Base-by-base conservation (phyloP, 257 asterid species). In the Nyctanthes arbortristis region DNA sequence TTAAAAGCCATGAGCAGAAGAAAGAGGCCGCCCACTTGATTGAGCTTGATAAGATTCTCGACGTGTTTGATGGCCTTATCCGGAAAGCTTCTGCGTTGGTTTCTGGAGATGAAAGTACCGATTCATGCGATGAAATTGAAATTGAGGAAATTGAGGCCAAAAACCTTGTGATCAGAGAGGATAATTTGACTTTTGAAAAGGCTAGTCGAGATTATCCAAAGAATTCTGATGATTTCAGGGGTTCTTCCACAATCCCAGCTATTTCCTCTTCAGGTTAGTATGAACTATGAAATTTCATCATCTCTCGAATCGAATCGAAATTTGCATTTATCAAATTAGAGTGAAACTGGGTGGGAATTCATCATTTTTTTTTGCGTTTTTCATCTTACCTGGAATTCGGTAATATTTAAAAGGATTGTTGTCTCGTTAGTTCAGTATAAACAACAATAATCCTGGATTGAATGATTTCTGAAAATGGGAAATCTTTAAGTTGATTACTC, bases 21-120 rank as follows among this genome's bases (percentile, higher is more conserved):
- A 87, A 83, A 73, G 96, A 85, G 80, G 91, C 96, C 30, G 72
- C 72, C 65, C 76, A 81, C 47, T 73, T 89, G 69, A 63, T 89
- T 63, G 93, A 89, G 71, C 72, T 81, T 63, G 93, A 91, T 59
- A 73, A 78, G 64, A 69, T 76, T 67, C 84, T 82, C 63, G 79
- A 78, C 76, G 85, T 66, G 25, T 84, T 87, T 73, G 96, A 87
- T 72, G 84, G 67, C 12, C 79, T 87, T 2, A 80, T 91, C 73
- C 88, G 66, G 79, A 84, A 70, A 74, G 88, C 88, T 63, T 84
- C 95, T 12, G 78, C 82, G 37, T 72, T 84, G 65, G 81, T 89
- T 67, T 87, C 88, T 61, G 95, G 85, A 64, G 79, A 57, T 29
- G 47, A n/a, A n/a, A n/a, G n/a, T n/a, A n/a, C 27, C 24, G 82